Base-by-base conservation (phyloP, 768 basidiomycete species). In the Tylopilus plumbeoviolaceoides region DNA sequence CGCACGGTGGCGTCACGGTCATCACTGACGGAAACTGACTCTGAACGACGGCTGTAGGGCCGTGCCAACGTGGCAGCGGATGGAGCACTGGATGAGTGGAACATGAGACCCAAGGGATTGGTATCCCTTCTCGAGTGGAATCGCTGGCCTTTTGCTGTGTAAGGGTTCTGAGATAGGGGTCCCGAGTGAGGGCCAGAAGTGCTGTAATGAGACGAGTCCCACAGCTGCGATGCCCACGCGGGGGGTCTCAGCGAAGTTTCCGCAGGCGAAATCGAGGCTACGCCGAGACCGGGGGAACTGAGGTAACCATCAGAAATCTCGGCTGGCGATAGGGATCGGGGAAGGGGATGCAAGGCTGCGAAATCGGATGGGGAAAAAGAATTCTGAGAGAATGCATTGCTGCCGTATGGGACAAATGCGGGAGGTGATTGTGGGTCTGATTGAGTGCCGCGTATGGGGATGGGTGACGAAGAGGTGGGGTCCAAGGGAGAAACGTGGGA, bases 1-100 rank as follows among this genome's bases (percentile, higher is more conserved):
- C 87, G 80, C 36, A 90, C 73, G n/a, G 89, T 90, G 51, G 83
- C 85, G 67, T 88, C 87, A 52, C 78, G 79, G 57, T 88, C 86
- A 49, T 86, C 77, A 49, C 66, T 73, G 46, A 78, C 69, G 61
- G 78, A 80, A 51, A 80, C 78, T 14, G 85, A 86, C 62, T 85
- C 87, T 50, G 85, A 81, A 27, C 83, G 78, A 44, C 82, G 79
- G 65, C 78, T 83, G 74, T 86, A 89, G 15, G 77, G 68, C 31
- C 89, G 77, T 39, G 80, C 69, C 62, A 82, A 71, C 25, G 73
- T 69, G 47, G 80, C 75, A 25, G 72, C 70, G 51, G 84, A 75
- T 18, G 88, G 88, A 1, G 88, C 88, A 57, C 85, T 87, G 10
- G 86, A 78, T 11, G 87, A 84, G 48, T 81, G 81, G 72, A 90